A percentile compares a stretch with the other conserved stretches of the same genome.
These are phyloP conservation scores for Celoporthe dispersa DNA, from an alignment of 2,329 filamentous ascomycete genomes.

Conservation along the genomic window DNA sequence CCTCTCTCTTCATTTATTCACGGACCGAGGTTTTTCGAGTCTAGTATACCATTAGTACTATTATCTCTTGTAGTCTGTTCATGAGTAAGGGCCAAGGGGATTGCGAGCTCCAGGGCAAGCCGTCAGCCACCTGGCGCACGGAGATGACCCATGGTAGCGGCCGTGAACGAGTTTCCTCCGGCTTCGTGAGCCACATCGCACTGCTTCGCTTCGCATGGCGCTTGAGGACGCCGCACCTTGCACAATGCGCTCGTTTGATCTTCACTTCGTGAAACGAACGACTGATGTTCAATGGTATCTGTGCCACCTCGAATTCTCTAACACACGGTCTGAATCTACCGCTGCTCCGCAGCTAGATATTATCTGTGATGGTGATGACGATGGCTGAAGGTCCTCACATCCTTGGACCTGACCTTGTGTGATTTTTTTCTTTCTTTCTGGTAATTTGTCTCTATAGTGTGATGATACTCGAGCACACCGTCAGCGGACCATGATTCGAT, in stretches of 20 bases:
- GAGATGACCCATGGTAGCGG: conserved; percentile 18
- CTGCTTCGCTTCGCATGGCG: conserved; percentile 16
- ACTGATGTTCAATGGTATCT: conserved; percentile 11
- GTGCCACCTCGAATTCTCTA: conserved; percentile 7
- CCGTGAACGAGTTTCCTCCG: conserved; percentile 17
- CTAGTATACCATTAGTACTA: not conserved
- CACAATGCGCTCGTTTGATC: conserved; percentile 11
- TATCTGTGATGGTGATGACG: not conserved
- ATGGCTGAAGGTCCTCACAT: not conserved
- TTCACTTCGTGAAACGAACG: conserved; percentile 11
- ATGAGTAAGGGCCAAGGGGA: not conserved
- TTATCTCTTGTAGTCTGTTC: not conserved
- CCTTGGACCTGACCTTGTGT: too few species aligned
- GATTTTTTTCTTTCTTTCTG: too few species aligned
- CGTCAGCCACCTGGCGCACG: not conserved
- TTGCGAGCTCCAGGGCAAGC: not conserved
- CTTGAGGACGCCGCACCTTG: conserved; percentile 13
- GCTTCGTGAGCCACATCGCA: conserved; percentile 13
- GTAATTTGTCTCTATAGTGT: not conserved
- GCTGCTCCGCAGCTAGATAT: not conserved
- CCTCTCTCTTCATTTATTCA: not conserved
- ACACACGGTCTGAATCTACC: not conserved
- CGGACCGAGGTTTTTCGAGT: not conserved
- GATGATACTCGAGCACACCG: not conserved
- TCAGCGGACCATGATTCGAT: not conserved